A percentile compares a stretch with the other conserved stretches of the same genome.
These are phyloP conservation scores for Sporothrix mexicana DNA, from an alignment of 2,329 filamentous ascomycete species.

Conservation along the genomic window DNA sequence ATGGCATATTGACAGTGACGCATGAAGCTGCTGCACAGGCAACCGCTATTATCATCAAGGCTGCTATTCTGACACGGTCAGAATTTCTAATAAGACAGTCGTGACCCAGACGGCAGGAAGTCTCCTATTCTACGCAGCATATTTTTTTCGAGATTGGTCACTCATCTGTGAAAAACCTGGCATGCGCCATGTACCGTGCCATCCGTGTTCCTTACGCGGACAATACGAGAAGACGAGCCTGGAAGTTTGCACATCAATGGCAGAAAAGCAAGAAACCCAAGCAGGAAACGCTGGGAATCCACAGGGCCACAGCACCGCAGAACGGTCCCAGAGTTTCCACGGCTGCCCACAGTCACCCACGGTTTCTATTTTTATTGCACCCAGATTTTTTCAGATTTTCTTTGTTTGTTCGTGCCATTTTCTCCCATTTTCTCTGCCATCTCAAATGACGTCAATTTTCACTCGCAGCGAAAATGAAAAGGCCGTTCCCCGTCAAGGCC, in stretches of 20 bases:
- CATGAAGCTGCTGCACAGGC: neutral
- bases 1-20: neutral
- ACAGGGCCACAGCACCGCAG: neutral
- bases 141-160: neutral
- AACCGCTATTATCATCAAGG: neutral
- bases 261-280: neutral
- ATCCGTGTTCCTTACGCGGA: neutral
- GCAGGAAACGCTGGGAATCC: conserved; percentile 5
- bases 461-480: neutral
- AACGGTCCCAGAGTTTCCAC: no score
- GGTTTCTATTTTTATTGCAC: conserved; percentile 20
- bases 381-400: neutral
- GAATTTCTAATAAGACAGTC: neutral
- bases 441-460: neutral
- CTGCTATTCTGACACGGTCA: neutral
- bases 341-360: conserved; percentile 6
- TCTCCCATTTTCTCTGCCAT: neutral
- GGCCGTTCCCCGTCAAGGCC: neutral
- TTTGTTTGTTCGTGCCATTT: neutral
- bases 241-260: neutral
- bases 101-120: neutral
- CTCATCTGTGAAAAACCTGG: no score
- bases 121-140: neutral
- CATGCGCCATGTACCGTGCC: neutral
- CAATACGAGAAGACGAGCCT: conserved; percentile 14